These are phyloP conservation scores for Camellia japonica DNA, from an alignment of 148 eudicot species.

Conservation along the genomic window DNA sequence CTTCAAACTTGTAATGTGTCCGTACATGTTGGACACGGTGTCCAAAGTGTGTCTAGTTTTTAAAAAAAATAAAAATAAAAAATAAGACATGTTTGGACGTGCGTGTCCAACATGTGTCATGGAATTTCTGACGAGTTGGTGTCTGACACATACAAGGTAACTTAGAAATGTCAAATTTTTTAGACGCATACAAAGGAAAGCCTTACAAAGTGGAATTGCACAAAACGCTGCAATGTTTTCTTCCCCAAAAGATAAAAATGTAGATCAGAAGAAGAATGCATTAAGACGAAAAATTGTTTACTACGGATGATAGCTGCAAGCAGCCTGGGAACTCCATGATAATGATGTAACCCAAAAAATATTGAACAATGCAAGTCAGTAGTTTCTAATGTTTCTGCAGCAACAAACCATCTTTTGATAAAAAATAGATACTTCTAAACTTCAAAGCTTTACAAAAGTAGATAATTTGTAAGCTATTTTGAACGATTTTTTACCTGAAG, in stretches of 20 bases:
- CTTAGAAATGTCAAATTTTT: too few species aligned
- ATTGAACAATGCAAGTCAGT: background rate
- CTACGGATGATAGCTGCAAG: background rate
- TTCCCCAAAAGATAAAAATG: background rate
- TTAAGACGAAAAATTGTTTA: background rate
- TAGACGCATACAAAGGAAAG: too few species aligned
- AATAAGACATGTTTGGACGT: too few species aligned
- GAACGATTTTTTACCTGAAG: constrained; percentile 56
- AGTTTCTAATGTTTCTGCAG: constrained; percentile 4
- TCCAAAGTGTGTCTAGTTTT: too few species aligned
- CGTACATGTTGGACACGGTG: too few species aligned
- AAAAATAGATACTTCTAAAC: background rate
- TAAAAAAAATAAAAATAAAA: too few species aligned
- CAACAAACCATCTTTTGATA: background rate
- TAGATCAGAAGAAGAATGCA: background rate
- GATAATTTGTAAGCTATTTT: background rate
- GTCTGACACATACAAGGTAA: too few species aligned
- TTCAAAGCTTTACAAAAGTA: background rate
- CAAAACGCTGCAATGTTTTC: background rate
- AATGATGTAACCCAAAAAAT: background rate
- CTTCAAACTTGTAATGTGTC: too few species aligned
- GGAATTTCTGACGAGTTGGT: too few species aligned
- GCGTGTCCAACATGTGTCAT: too few species aligned
- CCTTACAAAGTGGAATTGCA: background rate
- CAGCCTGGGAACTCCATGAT: background rate